Percentiles rank a stretch among this genome's conserved stretches.
phyloP scores from a whole-genome alignment of 139 green algal genomes.

The Chlorella sp. region DNA sequence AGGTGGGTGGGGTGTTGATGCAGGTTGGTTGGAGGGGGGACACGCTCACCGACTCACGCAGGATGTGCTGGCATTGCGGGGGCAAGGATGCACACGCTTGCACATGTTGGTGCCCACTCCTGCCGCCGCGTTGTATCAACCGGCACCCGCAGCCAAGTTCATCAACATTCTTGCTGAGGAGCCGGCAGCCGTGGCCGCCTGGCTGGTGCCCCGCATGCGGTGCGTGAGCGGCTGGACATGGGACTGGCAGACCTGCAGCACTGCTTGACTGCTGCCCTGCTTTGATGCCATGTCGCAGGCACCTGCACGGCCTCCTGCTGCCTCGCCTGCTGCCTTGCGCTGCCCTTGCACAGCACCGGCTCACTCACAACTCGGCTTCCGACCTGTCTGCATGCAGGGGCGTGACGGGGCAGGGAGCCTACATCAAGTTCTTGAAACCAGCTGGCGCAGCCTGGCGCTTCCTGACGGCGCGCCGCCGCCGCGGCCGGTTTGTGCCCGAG shows the following conservation, averaged over 20 bases:
- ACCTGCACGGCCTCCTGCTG: too few relatives aligned
- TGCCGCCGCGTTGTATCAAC: too few relatives aligned
- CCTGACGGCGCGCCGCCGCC: slow-evolving; percentile 5
- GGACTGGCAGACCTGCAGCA: background rate
- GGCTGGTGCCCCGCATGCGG: slow-evolving; percentile 56
- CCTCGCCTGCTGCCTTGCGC: background rate
- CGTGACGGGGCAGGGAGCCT: slow-evolving; percentile 44
- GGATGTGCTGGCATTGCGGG: too few relatives aligned
- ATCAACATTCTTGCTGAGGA: slow-evolving; percentile 65
- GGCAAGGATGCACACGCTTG: too few relatives aligned
- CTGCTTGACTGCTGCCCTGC: too few relatives aligned
- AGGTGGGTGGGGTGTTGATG: slow-evolving; percentile 18
- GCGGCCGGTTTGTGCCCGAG: slow-evolving; percentile 44
- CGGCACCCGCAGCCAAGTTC: slow-evolving; percentile 42
- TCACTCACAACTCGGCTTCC: too few relatives aligned
- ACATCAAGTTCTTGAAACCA: slow-evolving; percentile 51
- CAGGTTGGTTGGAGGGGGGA: too few relatives aligned
- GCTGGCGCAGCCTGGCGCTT: slow-evolving; percentile 38
- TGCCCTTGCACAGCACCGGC: too few relatives aligned
- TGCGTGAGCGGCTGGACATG: background rate
- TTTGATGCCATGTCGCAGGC: too few relatives aligned
- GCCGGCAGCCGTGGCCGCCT: slow-evolving; percentile 42
- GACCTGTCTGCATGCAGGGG: slow-evolving; percentile 23
- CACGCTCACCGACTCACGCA: too few relatives aligned
- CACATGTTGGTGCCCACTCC: too few relatives aligned